Percentiles rank a stretch among this genome's conserved stretches.
Evolutionary conservation across 1,284 basidiomycete species (phyloP).

Genomic region (Ganoderma lingzhi): DNA sequence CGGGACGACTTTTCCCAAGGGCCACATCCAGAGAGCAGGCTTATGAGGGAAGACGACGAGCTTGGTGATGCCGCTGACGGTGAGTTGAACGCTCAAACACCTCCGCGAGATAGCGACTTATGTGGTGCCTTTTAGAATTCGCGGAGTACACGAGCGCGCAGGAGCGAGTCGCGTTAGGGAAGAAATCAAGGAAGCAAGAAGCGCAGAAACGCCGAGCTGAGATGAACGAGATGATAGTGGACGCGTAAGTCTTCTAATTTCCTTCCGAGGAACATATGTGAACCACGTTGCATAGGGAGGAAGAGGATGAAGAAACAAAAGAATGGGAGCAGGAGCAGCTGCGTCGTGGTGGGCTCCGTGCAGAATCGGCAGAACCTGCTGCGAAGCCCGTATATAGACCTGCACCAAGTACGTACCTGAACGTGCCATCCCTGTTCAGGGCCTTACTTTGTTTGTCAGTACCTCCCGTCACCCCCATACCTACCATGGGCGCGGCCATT

Average conservation of each 20-base stretch:
- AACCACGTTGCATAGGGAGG: constrained; percentile 58
- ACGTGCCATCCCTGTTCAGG: constrained; percentile 6
- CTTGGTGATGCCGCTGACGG: constrained; percentile 93
- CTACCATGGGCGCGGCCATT: constrained; percentile 63
- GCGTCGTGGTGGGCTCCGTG: constrained; percentile 71
- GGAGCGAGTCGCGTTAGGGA: constrained; percentile 87
- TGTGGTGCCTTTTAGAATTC: constrained; percentile 61
- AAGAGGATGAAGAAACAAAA: constrained; percentile 87
- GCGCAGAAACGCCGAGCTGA: constrained; percentile 74
- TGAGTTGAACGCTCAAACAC: constrained; percentile 44
- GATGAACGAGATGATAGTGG: constrained; percentile 89
- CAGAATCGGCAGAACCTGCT: constrained; percentile 42
- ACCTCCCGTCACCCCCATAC: constrained; percentile 64
- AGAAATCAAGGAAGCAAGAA: constrained; percentile 83
- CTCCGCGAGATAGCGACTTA: not conserved
- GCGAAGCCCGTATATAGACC: constrained; percentile 73
- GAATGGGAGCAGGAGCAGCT: constrained; percentile 94
- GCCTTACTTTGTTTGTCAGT: constrained; percentile 51
- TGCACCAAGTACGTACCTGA: constrained; percentile 68
- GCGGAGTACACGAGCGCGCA: constrained; percentile 92
- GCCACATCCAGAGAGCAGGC: constrained; percentile 89
- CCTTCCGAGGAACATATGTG: not conserved
- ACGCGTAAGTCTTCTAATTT: constrained; percentile 64
- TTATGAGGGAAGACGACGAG: constrained; percentile 91
- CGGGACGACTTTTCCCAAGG: constrained; percentile 63